phyloP scores from a whole-genome alignment of 352 stramenopile genomes.

The Phytophthora sansomeana region DNA sequence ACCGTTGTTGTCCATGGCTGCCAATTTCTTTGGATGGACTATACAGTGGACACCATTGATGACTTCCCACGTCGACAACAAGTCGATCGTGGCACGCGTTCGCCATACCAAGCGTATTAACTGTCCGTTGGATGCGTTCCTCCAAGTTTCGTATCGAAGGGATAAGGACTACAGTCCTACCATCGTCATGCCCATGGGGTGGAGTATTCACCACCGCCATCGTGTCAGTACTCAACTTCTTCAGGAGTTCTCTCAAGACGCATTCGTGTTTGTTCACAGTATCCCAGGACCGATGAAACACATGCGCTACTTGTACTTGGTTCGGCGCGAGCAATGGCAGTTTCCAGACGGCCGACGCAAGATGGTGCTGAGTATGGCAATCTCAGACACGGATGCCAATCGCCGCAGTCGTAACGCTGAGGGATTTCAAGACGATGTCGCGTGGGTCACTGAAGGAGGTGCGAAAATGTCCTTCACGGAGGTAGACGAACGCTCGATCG shows the following conservation, averaged over 20 bases:
- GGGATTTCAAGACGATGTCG: constrained; percentile 8
- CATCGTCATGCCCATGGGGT: constrained; percentile 24
- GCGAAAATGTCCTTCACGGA: constrained; percentile 27
- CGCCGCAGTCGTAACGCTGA: too few relatives aligned
- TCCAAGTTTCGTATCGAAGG: constrained; percentile 6
- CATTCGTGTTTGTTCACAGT: constrained; percentile 25
- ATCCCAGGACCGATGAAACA: constrained; percentile 21
- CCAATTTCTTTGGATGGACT: too few relatives aligned
- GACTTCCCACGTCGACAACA: constrained; percentile 18
- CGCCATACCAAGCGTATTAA: constrained; percentile 6
- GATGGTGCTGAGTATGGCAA: constrained; percentile 21
- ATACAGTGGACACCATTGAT: background rate
- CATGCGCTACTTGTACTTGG: constrained; percentile 2
- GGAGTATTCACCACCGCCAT: constrained; percentile 27
- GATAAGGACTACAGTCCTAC: constrained; percentile 7
- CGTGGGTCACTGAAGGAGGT: constrained; percentile 36
- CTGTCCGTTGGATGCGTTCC: too few relatives aligned
- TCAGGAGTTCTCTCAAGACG: constrained; percentile 17
- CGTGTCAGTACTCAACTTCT: too few relatives aligned
- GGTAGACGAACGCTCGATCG: constrained; percentile 24
- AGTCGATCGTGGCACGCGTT: constrained; percentile 1
- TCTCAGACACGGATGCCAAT: constrained; percentile 32
- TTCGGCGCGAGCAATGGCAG: constrained; percentile 6
- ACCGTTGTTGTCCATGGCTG: background rate
- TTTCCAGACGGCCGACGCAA: too few relatives aligned